Evolutionary conservation across 257 asterid genomes (phyloP), one percentile per base, ranked within the genome.

Genomic region (Gentiana macrophylla): DNA sequence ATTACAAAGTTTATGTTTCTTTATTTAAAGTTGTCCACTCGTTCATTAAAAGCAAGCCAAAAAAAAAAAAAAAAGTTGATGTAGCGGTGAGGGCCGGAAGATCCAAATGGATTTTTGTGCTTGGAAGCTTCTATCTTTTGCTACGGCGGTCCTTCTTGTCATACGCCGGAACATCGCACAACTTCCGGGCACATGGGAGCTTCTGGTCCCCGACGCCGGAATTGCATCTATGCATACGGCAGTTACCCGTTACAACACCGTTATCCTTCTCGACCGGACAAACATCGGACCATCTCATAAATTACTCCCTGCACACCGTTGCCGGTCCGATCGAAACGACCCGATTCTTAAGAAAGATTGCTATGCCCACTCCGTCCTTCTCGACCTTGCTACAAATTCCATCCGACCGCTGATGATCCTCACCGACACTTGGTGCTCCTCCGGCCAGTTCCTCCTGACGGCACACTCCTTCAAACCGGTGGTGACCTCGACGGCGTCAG

Each of bases 381-480:
- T 86, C 58, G 94, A 90, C 65, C 65, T 84, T 2, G 50, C 64
- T 35, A 80, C 94, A 13, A 76, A 82, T 46, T 1, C 55, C 5
- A 36, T 90, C 63, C 79, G 94, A 2, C 98, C 98, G 0, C 74
- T 90, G 34, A 73, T 72, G 5, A 80, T 86, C 49, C 63, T 76
- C 53, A 86, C 96, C 53, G 96, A 90, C 86, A 84, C 96, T 12
- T 90, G 94, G 96, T 90, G 98, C 80, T 90, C 98, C 60, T 90
- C 96, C 56, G 98, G 96, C 58, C 89, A 79, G 55, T 84, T 86
- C 13, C 84, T 90, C 96, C 98, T n/a, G 96, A 90, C 66, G 98
- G 98, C 56, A 80, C 66, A 12, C 96, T 90, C 38, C 56, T 90
- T 32, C 96, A 86, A 1, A 86, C 96, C 64, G 98, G 96, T 55